A percentile compares a stretch with the other conserved stretches of the same genome.
phyloP scores from a whole-genome alignment of 148 eudicot genomes.

The Amaranthus palmeri region DNA sequence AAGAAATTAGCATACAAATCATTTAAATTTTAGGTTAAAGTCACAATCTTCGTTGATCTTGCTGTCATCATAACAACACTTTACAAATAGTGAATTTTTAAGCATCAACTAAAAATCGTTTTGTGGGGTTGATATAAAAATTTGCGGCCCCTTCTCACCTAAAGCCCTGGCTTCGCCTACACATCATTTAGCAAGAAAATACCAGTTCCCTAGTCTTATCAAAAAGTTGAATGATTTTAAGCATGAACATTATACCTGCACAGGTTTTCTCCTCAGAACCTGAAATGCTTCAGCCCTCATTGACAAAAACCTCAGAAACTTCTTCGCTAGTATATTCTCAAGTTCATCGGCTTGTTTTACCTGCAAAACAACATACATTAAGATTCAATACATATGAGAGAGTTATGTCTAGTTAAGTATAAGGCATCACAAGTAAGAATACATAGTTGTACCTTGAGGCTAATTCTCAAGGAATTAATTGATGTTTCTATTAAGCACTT shows the following conservation, averaged over 20 bases:
- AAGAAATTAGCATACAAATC: no score
- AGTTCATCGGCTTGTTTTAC: conserved; percentile 97
- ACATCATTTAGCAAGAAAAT: background rate
- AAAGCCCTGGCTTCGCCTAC: no score
- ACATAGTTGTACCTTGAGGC: conserved; percentile 73
- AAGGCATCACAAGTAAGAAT: background rate
- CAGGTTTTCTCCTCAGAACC: conserved; percentile 93
- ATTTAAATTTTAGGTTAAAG: no score
- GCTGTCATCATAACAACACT: no score
- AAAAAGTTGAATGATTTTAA: background rate
- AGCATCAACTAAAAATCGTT: no score
- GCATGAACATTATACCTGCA: conserved; percentile 47
- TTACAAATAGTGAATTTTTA: no score
- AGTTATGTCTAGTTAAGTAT: conserved; percentile 4
- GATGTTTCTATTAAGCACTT: conserved; percentile 97
- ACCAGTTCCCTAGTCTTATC: background rate
- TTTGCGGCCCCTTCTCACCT: no score
- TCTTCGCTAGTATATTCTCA: conserved; percentile 88
- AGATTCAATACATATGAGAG: background rate
- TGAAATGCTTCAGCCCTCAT: conserved; percentile 99
- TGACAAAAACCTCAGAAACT: conserved; percentile 90
- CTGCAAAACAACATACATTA: conserved; percentile 26
- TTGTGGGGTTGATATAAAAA: no score
- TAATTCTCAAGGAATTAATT: conserved; percentile 83
- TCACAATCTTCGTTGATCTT: no score